Percentiles rank a stretch among this genome's conserved stretches.
phyloP scores from a whole-genome alignment of 176 grass and related monocot genomes.

The Oryza nivara region DNA sequence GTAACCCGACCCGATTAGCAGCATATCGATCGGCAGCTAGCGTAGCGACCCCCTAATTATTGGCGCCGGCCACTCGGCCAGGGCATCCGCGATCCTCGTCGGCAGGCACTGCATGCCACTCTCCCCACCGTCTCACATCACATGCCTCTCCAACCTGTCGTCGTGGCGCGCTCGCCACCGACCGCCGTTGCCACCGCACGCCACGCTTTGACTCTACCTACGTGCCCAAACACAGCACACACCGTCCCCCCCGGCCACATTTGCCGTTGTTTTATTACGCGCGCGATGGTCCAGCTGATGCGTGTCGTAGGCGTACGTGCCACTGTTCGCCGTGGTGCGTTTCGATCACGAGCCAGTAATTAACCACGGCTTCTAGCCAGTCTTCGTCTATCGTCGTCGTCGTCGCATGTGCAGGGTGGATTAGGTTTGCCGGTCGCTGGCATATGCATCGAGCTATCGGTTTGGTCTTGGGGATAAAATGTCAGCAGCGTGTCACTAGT shows the following conservation, averaged over 20 bases:
- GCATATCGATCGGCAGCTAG: neutral
- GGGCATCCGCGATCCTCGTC: neutral
- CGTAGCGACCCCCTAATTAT: neutral
- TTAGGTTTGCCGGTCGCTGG: neutral
- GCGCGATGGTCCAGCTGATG: neutral
- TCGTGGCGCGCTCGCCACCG: neutral
- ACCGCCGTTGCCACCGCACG: neutral
- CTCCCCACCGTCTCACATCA: neutral
- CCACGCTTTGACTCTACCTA: neutral
- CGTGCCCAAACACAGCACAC: no score
- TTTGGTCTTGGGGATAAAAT: neutral
- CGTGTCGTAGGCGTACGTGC: neutral
- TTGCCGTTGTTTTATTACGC: neutral
- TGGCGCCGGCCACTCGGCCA: neutral
- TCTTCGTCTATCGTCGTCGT: neutral
- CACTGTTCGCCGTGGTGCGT: neutral
- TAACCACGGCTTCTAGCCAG: neutral
- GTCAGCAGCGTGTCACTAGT: neutral
- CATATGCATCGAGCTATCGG: neutral
- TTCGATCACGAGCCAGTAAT: neutral
- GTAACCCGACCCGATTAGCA: neutral
- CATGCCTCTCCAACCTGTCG: neutral
- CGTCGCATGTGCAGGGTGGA: neutral
- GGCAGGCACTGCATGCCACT: neutral
- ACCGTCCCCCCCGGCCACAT: neutral